These are phyloP conservation scores for Fonsecaea multimorphosa DNA, from an alignment of 2,329 filamentous ascomycete species.

Conservation along the genomic window DNA sequence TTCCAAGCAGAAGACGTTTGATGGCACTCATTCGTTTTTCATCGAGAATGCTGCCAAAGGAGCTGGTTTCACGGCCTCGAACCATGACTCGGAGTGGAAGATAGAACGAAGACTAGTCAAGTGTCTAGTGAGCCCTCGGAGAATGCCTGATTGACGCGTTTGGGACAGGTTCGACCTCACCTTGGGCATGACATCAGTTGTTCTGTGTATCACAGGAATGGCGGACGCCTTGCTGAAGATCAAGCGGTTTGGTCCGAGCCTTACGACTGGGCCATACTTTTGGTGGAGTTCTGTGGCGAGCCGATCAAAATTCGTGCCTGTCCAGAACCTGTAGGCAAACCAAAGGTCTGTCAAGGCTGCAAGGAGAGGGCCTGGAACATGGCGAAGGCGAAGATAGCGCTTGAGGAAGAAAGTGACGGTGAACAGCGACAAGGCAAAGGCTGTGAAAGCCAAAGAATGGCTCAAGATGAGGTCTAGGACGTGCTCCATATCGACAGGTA, in stretches of 20 bases:
- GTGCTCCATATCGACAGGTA: not conserved
- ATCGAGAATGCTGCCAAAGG: slow-evolving; percentile 18
- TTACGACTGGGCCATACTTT: slow-evolving; percentile 31
- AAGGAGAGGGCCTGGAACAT: slow-evolving; percentile 68
- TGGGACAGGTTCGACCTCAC: slow-evolving; percentile 1
- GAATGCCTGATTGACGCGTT: not conserved
- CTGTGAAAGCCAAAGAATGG: slow-evolving; percentile 6
- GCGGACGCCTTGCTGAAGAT: slow-evolving; percentile 27
- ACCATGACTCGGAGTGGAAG: slow-evolving; percentile 13
- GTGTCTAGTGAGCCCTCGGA: not conserved
- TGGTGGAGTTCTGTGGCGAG: slow-evolving; percentile 22
- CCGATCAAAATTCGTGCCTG: slow-evolving; percentile 2
- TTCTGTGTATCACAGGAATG: slow-evolving; percentile 28
- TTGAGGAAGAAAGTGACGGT: slow-evolving; percentile 2
- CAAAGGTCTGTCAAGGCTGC: slow-evolving; percentile 76
- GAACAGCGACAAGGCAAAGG: slow-evolving; percentile 2
- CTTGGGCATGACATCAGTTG: slow-evolving; percentile 26
- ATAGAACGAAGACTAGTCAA: slow-evolving; percentile 20
- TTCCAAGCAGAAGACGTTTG: slow-evolving; percentile 76
- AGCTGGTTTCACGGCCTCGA: slow-evolving; percentile 17
- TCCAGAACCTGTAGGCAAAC: slow-evolving; percentile 57
- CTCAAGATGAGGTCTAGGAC: not conserved
- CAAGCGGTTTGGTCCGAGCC: slow-evolving; percentile 28
- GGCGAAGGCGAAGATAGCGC: slow-evolving; percentile 15
- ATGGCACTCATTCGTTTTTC: slow-evolving; percentile 53